Conservation (phyloP, 1,139 yeast genomes). For the Pichia sp. region DNA sequence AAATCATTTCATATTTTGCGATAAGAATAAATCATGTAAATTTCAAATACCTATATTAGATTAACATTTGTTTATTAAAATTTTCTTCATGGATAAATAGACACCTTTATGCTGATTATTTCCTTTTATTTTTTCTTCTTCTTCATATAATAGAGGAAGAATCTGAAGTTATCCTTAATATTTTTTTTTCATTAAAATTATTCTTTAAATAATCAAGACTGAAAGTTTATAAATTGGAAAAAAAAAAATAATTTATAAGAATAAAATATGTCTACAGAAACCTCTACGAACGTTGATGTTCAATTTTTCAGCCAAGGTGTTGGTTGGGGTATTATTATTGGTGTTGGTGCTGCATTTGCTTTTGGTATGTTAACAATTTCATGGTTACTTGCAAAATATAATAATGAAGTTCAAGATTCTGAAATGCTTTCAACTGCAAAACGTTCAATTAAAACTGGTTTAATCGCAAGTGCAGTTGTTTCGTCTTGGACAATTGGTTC, state of each 20-base stretch:
- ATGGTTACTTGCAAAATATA: constrained; percentile 60
- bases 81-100: too few species aligned
- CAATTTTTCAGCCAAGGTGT: constrained; percentile 56
- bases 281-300: background rate
- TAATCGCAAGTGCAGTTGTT: constrained; percentile 34
- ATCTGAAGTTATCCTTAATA: too few species aligned
- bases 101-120: too few species aligned
- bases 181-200: too few species aligned
- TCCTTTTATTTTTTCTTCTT: too few species aligned
- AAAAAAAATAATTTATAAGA: background rate
- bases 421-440: constrained; percentile 58
- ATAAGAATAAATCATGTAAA: too few species aligned
- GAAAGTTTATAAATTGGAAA: too few species aligned
- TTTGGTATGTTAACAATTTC: constrained; percentile 72
- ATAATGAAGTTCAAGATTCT: constrained; percentile 75
- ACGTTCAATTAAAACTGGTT: constrained; percentile 32
- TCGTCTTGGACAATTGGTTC: constrained; percentile 38
- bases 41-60: too few species aligned
- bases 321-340: constrained; percentile 85
- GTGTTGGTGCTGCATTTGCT: constrained; percentile 79
- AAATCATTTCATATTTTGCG: too few species aligned
- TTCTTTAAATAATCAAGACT: too few species aligned
- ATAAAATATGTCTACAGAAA: background rate
- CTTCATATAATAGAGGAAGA: too few species aligned
- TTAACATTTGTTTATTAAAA: too few species aligned